Evolutionary conservation across 2,329 filamentous ascomycete genomes (phyloP), one percentile per base, ranked within the genome.

Genomic region (Fusarium camptoceras): DNA sequence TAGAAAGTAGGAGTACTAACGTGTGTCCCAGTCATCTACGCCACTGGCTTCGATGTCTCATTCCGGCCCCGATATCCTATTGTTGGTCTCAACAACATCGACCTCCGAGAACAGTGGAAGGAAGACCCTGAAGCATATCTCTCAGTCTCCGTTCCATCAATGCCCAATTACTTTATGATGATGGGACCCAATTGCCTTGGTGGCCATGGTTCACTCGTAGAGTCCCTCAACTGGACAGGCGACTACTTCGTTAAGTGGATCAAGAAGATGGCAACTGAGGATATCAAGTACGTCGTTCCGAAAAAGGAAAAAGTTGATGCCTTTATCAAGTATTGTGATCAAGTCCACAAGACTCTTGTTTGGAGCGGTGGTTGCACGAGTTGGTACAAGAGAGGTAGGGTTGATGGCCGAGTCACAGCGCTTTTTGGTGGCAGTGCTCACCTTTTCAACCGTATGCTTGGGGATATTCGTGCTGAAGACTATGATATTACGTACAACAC

Each of bases 1-100:
- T n/a, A 6, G 6, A 7, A 5, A 11, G 6, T 8, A 11, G 0
- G 20, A 43, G 11, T 28, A 31, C 15, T 51, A 47, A 64, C 28
- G 16, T 8, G 3, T n/a, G n/a, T 16, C 9, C 0, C 8, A 73
- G 71, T 89, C 24, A 78, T 89, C 22, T 88, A 86, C 59, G 86
- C 86, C 18, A 88, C 86, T 0, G 86, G 86, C 3, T 88, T 87
- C 66, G 83, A 88, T 66, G 82, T 83, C 9, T 86, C 84, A 1
- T 87, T 86, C 73, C 74, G 80, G 2, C 86, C 86, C 5, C 80
- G 82, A 1, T 87, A 86, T 61, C 81, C 82, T 11, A 82, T 89
- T 5, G 78, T 81, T 3, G 88, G 87, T 2, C 79, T 80, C 44
- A 76, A 79, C 5, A 83, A 83, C 5, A 80, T 83, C 34, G 79